phyloP scores from a whole-genome alignment of 768 basidiomycete genomes.

The Chiua virens region DNA sequence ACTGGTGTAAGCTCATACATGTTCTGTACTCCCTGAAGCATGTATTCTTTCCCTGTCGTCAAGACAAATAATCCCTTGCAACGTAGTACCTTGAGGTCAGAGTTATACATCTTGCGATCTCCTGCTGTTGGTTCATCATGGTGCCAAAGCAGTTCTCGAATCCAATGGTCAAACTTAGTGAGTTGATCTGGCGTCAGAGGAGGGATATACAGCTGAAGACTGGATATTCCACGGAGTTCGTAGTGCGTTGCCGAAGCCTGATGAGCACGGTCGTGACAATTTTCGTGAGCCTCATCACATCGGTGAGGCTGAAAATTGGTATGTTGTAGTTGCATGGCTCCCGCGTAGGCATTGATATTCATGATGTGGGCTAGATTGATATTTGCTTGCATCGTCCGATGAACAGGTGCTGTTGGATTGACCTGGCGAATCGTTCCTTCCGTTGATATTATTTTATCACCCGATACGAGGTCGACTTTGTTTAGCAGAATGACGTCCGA shows the following conservation, averaged over 20 bases:
- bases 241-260: slow-evolving; percentile 50
- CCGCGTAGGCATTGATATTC: slow-evolving; percentile 76
- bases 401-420: slow-evolving; percentile 78
- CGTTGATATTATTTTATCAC: slow-evolving; percentile 44
- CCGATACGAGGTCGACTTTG: slow-evolving; percentile 76
- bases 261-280: slow-evolving; percentile 33
- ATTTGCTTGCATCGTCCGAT: slow-evolving; percentile 66
- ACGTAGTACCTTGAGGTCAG: slow-evolving; percentile 63
- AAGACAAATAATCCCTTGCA: slow-evolving; percentile 82
- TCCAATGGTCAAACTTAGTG: slow-evolving; percentile 70
- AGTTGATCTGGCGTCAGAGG: slow-evolving; percentile 48
- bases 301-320: slow-evolving; percentile 28
- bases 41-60: slow-evolving; percentile 54
- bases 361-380: slow-evolving; percentile 79
- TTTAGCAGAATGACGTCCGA: slow-evolving; percentile 92
- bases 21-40: slow-evolving; percentile 89
- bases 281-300: slow-evolving; percentile 31
- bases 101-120: slow-evolving; percentile 8
- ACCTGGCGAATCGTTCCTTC: slow-evolving; percentile 66
- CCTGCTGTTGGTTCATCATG: slow-evolving; percentile 46
- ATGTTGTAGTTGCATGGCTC: slow-evolving; percentile 34
- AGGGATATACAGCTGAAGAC: slow-evolving; percentile 70
- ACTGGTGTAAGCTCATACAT: slow-evolving; percentile 78
- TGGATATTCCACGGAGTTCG: slow-evolving; percentile 79
- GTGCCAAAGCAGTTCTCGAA: slow-evolving; percentile 85